Base-by-base conservation (phyloP, 1,139 yeast genomes). In the Candida tropicalis region DNA sequence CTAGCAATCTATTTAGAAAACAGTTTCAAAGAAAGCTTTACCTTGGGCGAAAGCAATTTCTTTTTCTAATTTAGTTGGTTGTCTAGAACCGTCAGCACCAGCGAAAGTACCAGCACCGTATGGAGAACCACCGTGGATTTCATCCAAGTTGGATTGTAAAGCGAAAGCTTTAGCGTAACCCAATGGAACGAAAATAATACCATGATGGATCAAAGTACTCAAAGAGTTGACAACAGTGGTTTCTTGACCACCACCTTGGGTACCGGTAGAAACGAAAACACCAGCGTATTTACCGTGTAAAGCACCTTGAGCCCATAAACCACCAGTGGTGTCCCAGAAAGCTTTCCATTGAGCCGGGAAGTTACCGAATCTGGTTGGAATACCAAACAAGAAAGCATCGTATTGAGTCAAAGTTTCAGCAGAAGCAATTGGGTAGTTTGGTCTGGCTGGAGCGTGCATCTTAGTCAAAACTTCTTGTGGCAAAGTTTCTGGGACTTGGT, bases 161-260 rank as follows among this genome's bases (percentile, higher is more conserved):
- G 77, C 75, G 66, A 82, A 82, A 34, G 77, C 74, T 55, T 77
- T 67, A 55, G 80, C 82, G 73, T 82, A 87, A 60, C 96, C 96
- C 55, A 87, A 76, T 59, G 96, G 96, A 44, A 87, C 84, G 62
- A 60, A 87, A 54, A 84, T 79, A 62, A 87, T 75, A 61, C 95
- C 95, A 56, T 87, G 95, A 65, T 87, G 96, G 47, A 80, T 77
- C 54, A 85, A 73, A 33, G 81, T 77, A 13, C 93, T 82, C 56
- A 87, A 59, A 40, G 87, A 64, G 70, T 81, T 85, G 52, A 79
- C 68, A 43, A 74, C 75, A 37, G 96, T 86, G 44, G 74, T 66
- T 70, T 88, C 96, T 66, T 84, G 89, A 55, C 91, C 91, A 65
- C 95, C 95, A 62, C 93, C 93, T 57, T 82, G 83, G 44, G 90